These are phyloP conservation scores for Mycena epipterygia DNA, from an alignment of 768 basidiomycete genomes.

Conservation along the genomic window DNA sequence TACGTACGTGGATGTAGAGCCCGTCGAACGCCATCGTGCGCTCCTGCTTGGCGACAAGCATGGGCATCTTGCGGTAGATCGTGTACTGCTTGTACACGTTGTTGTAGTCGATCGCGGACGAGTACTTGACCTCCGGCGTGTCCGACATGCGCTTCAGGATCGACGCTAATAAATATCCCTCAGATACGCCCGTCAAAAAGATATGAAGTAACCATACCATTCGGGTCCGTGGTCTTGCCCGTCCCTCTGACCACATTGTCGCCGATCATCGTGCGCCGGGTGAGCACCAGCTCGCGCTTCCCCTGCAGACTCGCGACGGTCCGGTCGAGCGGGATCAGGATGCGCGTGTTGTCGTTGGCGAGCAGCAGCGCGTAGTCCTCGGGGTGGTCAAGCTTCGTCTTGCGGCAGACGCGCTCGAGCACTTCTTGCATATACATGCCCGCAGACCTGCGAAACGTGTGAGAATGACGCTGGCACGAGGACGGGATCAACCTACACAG, in stretches of 20 bases:
- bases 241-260: constrained; percentile 76
- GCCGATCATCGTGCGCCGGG: constrained; percentile 82
- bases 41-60: constrained; percentile 92
- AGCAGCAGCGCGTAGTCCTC: constrained; percentile 89
- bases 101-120: constrained; percentile 81
- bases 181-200: neutral
- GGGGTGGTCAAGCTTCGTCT: constrained; percentile 74
- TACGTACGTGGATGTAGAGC: constrained; percentile 87
- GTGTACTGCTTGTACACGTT: constrained; percentile 95
- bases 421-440: constrained; percentile 99
- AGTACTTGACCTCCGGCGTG: constrained; percentile 69
- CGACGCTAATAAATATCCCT: constrained; percentile 72
- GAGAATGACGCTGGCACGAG: neutral
- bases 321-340: constrained; percentile 91
- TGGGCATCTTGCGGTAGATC: constrained; percentile 94
- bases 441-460: constrained; percentile 67
- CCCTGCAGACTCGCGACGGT: constrained; percentile 97
- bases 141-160: constrained; percentile 94
- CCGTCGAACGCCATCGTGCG: constrained; percentile 95
- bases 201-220: constrained; percentile 68
- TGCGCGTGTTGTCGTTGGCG: constrained; percentile 65
- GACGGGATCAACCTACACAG: constrained; percentile 73
- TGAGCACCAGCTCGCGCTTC: constrained; percentile 84
- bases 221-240: constrained; percentile 89
- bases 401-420: constrained; percentile 84